These are phyloP conservation scores for Picea abies DNA, from an alignment of 83 land plant genomes.

Conservation along the genomic window DNA sequence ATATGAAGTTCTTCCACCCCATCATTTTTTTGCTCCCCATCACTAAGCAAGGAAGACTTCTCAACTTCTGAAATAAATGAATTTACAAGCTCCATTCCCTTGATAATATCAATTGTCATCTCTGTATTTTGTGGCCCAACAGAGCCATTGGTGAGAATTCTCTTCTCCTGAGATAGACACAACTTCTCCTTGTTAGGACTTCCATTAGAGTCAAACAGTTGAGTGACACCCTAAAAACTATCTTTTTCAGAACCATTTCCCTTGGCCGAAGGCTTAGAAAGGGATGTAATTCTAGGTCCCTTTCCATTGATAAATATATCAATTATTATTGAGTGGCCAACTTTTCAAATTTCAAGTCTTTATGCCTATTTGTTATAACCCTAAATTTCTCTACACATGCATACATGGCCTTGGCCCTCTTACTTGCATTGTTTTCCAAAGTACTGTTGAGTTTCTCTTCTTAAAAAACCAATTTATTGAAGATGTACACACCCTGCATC, in stretches of 20 bases:
- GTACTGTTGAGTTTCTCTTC: too few relatives aligned
- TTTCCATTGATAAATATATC: slow-evolving; percentile 9
- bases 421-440: too few relatives aligned
- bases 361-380: neutral
- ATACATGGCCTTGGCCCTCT: too few relatives aligned
- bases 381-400: too few relatives aligned
- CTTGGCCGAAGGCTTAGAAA: slow-evolving; percentile 14
- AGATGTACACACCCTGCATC: too few relatives aligned
- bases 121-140: slow-evolving; percentile 13
- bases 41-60: slow-evolving; percentile 19
- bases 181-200: slow-evolving; percentile 9
- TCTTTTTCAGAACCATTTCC: slow-evolving; percentile 20
- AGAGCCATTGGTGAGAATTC: neutral
- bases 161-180: slow-evolving; percentile 14
- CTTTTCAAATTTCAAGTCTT: neutral
- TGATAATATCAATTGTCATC: slow-evolving; percentile 17
- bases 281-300: slow-evolving; percentile 25
- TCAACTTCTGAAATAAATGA: slow-evolving; percentile 1
- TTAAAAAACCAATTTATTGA: too few relatives aligned
- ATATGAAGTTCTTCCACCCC: neutral
- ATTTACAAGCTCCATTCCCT: slow-evolving; percentile 18
- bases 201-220: slow-evolving; percentile 8
- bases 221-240: slow-evolving; percentile 6
- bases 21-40: slow-evolving; percentile 17
- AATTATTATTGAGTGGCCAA: neutral